These are phyloP conservation scores for Rubroboletus satanas DNA, from an alignment of 768 basidiomycete genomes.

Conservation along the genomic window DNA sequence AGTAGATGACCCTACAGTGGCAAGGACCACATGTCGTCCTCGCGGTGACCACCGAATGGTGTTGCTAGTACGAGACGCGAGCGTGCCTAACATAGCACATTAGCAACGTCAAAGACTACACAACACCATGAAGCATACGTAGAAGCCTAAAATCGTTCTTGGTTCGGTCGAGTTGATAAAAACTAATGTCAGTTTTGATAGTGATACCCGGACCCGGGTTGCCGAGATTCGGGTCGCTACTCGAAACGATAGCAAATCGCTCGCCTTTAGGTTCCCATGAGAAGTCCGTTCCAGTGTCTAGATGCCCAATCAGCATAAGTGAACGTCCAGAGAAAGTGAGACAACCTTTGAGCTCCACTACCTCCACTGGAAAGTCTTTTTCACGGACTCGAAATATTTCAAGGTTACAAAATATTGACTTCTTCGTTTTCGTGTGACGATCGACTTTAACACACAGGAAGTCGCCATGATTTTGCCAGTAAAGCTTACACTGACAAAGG, in stretches of 20 bases:
- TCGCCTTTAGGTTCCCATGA: slow-evolving; percentile 99
- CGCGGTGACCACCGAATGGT: slow-evolving; percentile 96
- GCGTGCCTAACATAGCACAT: slow-evolving; percentile 49
- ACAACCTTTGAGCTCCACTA: slow-evolving; percentile 92
- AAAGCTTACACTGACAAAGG: slow-evolving; percentile 78
- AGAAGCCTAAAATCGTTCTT: slow-evolving; percentile 95
- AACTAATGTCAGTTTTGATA: slow-evolving; percentile 94
- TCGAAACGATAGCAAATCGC: slow-evolving; percentile 93
- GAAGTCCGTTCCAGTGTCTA: slow-evolving; percentile 93
- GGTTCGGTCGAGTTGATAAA: slow-evolving; percentile 88
- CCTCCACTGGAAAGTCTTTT: slow-evolving; percentile 96
- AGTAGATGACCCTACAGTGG: slow-evolving; percentile 89
- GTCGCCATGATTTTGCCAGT: slow-evolving; percentile 98
- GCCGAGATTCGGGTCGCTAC: slow-evolving; percentile 88
- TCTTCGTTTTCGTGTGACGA: slow-evolving; percentile 97
- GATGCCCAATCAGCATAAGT: slow-evolving; percentile 10
- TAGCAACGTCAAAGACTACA: slow-evolving; percentile 1
- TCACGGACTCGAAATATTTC: slow-evolving; percentile 97
- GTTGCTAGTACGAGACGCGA: slow-evolving; percentile 83
- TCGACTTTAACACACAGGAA: slow-evolving; percentile 99
- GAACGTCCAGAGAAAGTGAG: neutral
- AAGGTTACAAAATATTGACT: slow-evolving; percentile 95
- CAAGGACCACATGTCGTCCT: slow-evolving; percentile 92
- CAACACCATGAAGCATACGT: slow-evolving; percentile 45
- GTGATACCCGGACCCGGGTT: slow-evolving; percentile 87